Percentiles rank a stretch among this genome's conserved stretches.
Conservation (phyloP, 441 rosid species). For the Aquilaria agallochum region DNA sequence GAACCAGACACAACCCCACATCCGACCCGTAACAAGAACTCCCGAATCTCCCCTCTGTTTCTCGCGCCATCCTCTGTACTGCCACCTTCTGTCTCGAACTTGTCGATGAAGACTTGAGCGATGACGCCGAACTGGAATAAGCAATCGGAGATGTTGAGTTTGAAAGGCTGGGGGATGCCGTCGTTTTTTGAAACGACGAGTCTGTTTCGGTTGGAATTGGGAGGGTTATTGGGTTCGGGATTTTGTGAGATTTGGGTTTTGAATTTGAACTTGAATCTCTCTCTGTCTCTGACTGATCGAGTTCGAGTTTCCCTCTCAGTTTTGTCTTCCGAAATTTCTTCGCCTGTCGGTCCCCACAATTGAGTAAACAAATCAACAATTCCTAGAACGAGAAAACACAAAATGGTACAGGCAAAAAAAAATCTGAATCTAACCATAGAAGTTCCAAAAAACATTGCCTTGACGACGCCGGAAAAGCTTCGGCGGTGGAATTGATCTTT, state of each 20-base stretch:
- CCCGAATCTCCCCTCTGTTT: slow-evolving; percentile 10
- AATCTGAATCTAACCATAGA: slow-evolving; percentile 30
- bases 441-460: slow-evolving; percentile 33
- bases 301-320: not conserved
- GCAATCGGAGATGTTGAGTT: not conserved
- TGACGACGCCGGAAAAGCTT: slow-evolving; percentile 20
- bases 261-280: not conserved
- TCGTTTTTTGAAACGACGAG: not conserved
- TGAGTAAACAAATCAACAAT: not conserved
- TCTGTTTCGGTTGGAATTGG: not conserved
- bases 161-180: not conserved
- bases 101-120: too few relatives aligned
- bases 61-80: not conserved
- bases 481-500: not conserved
- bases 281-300: not conserved
- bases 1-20: slow-evolving; percentile 21
- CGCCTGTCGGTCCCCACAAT: slow-evolving; percentile 22
- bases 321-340: slow-evolving; percentile 25
- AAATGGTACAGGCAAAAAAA: not conserved
- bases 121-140: not conserved
- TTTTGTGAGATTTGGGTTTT: not conserved
- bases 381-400: not conserved
- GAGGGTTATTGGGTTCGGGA: not conserved
- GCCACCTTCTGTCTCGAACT: too few relatives aligned
- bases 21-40: not conserved